These are phyloP conservation scores for Avena eriantha DNA, from an alignment of 176 grass and related monocot genomes.

Conservation along the genomic window DNA sequence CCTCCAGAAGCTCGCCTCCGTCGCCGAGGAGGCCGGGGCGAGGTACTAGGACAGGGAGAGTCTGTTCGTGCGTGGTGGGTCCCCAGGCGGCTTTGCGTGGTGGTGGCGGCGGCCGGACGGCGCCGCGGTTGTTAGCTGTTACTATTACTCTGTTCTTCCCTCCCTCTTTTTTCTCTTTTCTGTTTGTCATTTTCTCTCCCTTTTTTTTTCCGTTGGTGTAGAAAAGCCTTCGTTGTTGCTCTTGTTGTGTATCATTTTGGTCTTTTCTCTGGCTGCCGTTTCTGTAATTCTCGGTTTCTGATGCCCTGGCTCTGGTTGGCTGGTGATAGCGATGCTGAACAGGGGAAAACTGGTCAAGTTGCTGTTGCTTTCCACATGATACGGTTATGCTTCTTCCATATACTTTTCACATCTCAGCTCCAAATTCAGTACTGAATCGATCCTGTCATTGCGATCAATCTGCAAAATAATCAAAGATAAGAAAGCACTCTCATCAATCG, in stretches of 20 bases:
- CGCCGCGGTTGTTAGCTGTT: slow-evolving; percentile 27
- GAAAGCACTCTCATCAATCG: neutral
- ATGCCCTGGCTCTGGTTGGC: neutral
- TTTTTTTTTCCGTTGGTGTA: slow-evolving; percentile 15
- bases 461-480: neutral
- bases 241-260: slow-evolving; percentile 9
- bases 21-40: slow-evolving; percentile 39
- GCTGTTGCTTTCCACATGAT: neutral
- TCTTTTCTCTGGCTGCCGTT: neutral
- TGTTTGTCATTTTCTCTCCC: slow-evolving; percentile 1
- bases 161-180: neutral
- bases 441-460: neutral
- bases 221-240: slow-evolving; percentile 1
- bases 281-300: neutral
- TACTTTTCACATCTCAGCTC: neutral
- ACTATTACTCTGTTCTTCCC: neutral
- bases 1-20: slow-evolving; percentile 67
- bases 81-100: neutral
- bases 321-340: neutral
- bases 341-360: neutral
- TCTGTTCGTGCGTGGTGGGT: neutral
- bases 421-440: neutral
- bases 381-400: neutral
- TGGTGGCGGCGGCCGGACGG: neutral
- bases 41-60: neutral